These are phyloP conservation scores for Periconia macrospinosa DNA, from an alignment of 2,329 filamentous ascomycete genomes.

Conservation along the genomic window DNA sequence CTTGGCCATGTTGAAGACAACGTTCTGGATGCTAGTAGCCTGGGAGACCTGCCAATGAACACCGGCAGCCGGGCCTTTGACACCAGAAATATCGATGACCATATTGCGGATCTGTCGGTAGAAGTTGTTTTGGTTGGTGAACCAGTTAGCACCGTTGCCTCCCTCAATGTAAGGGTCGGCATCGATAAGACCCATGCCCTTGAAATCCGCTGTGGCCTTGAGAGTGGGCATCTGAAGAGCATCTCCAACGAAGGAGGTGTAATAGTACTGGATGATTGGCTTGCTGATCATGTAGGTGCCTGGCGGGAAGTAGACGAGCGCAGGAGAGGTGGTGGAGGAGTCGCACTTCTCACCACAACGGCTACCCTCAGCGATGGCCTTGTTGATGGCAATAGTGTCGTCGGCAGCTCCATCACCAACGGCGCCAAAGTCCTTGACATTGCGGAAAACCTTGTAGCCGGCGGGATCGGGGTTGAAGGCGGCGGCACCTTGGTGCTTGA, in stretches of 20 bases:
- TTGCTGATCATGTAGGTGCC: conserved; percentile 57
- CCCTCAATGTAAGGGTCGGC: conserved; percentile 76
- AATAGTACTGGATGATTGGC: conserved; percentile 82
- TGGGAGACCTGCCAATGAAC: conserved; percentile 72
- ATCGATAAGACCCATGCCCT: conserved; percentile 87
- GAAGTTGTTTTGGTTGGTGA: conserved; percentile 59
- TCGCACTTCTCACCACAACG: conserved; percentile 83
- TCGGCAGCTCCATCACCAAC: conserved; percentile 69
- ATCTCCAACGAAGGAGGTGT: conserved; percentile 90
- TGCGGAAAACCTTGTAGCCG: conserved; percentile 64
- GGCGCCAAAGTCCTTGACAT: conserved; percentile 50
- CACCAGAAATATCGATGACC: conserved; percentile 51
- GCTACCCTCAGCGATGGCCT: conserved; percentile 73
- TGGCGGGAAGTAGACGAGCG: conserved; percentile 74
- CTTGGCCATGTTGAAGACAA: conserved; percentile 60
- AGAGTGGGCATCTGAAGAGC: conserved; percentile 70
- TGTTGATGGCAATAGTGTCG: conserved; percentile 87
- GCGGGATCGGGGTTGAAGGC: conserved; percentile 61
- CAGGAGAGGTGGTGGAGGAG: conserved; percentile 80
- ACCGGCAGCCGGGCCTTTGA: conserved; percentile 46
- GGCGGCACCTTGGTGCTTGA: conserved; percentile 69
- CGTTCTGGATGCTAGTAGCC: conserved; percentile 65
- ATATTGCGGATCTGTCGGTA: conserved; percentile 60
- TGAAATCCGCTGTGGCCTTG: conserved; percentile 65
- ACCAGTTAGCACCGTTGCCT: conserved; percentile 57